A percentile compares a stretch with the other conserved stretches of the same genome.
phyloP scores from a whole-genome alignment of 495 filamentous ascomycete species.

The Entonaema liquescens region DNA sequence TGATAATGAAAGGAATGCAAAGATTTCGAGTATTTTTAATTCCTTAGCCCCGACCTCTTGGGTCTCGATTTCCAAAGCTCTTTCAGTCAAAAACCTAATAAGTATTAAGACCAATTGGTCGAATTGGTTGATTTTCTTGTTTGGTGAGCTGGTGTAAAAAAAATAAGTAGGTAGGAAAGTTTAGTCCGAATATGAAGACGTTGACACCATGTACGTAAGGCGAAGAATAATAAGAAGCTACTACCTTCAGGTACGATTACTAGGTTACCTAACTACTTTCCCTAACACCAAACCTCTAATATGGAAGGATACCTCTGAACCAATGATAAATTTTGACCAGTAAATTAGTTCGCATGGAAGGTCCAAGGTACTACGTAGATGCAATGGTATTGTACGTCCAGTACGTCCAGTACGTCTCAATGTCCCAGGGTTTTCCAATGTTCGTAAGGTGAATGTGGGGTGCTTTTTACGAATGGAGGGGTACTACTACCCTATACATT shows the following conservation, averaged over 20 bases:
- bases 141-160: not conserved
- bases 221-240: not conserved
- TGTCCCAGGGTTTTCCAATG: not conserved
- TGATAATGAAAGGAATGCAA: conserved; percentile 7
- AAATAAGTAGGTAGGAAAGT: not conserved
- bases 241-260: not conserved
- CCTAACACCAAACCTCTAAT: not conserved
- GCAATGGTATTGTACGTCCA: not conserved
- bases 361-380: not conserved
- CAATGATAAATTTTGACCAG: not conserved
- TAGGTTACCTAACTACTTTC: too few species aligned
- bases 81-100: not conserved
- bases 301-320: not conserved
- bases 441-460: not conserved
- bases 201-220: not conserved
- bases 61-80: not conserved
- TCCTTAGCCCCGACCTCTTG: not conserved
- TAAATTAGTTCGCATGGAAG: not conserved
- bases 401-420: too few species aligned
- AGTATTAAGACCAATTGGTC: not conserved
- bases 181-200: not conserved
- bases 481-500: conserved; percentile 11
- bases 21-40: not conserved
- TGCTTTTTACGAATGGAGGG: conserved; percentile 5
- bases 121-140: not conserved